Evolutionary conservation across 192 early-diverging fungal species (phyloP).

Genomic region (Rhizoclosmatium globosum): DNA sequence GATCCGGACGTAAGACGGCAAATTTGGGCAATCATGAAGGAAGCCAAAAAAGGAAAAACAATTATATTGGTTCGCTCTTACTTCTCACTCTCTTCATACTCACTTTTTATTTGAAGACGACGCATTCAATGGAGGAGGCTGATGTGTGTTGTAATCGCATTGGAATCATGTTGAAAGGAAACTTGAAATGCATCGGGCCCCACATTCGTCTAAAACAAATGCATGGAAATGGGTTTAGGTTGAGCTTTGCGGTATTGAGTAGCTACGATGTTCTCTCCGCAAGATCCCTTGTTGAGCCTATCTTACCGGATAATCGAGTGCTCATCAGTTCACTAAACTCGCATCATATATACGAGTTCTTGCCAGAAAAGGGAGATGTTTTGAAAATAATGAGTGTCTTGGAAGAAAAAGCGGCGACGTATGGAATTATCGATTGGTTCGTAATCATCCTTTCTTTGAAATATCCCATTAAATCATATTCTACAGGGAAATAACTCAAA

Average conservation of each 20-base stretch:
- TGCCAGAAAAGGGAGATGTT: slow-evolving; percentile 38
- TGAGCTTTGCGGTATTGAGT: slow-evolving; percentile 55
- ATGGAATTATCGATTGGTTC: slow-evolving; percentile 34
- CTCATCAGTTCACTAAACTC: slow-evolving; percentile 55
- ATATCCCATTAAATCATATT: neutral
- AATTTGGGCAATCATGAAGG: slow-evolving; percentile 75
- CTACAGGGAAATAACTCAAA: slow-evolving; percentile 33
- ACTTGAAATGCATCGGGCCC: slow-evolving; percentile 69
- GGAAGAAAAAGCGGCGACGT: slow-evolving; percentile 7
- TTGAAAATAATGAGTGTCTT: slow-evolving; percentile 53
- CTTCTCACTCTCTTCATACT: neutral
- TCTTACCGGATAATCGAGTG: slow-evolving; percentile 61
- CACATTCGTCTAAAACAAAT: slow-evolving; percentile 69
- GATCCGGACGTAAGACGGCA: slow-evolving; percentile 77
- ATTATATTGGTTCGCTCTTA: slow-evolving; percentile 56
- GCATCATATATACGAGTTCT: slow-evolving; percentile 75
- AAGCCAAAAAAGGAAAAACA: slow-evolving; percentile 65
- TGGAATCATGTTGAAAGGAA: slow-evolving; percentile 81
- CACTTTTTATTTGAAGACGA: slow-evolving; percentile 54
- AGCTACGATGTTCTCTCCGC: slow-evolving; percentile 49
- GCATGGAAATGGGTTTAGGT: slow-evolving; percentile 70
- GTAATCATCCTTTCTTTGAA: neutral
- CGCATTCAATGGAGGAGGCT: slow-evolving; percentile 84
- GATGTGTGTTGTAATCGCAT: slow-evolving; percentile 77
- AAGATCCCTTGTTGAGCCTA: slow-evolving; percentile 50